Evolutionary conservation across 352 stramenopile species (phyloP), one percentile per base, ranked within the genome.

Genomic region (Phytophthora pseudosyringae): DNA sequence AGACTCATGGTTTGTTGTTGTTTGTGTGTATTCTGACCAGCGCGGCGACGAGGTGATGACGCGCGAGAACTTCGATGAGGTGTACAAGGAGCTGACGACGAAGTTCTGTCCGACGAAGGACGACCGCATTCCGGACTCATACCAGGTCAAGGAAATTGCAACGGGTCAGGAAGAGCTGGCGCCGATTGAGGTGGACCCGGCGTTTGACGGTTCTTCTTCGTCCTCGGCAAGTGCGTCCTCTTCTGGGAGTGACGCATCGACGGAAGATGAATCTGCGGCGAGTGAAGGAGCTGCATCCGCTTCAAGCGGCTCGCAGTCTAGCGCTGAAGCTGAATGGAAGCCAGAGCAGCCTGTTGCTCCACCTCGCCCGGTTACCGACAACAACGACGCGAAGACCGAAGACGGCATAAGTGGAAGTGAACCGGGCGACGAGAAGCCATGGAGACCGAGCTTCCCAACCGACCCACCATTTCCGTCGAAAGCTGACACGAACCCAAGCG

Each of bases 31-130:
- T 5, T 33, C 29, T 56, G 31, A 36, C 15, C 13, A 71, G 56
- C 33, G 61, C 10, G 18, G 32, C 5, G 57, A 62, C 49, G 51
- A 38, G 13, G 29, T 62, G 13, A 71, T 67, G 56, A 67, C 56
- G 26, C 33, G 60, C 21, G 28, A 62, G 12, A 71, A 71, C 49
- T 71, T 71, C 39, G 44, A 56, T 25, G 13, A 71, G 18, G 21
- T 63, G n/a, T 71, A 71, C 43, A 40, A 63, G 18, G 13, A 58
- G 31, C 18, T 71, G 11, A 67, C 50, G 29, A 48, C 36, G 3
- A 39, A 56, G 13, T 50, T 48, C 29, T 71, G 63, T 32, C 63
- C 57, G 15, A 33, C 57, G 12, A 38, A 31, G 0, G 63, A 71
- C 36, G 43, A 44, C n/a, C 46, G 40, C 21, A 67, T 71, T 29